These are phyloP conservation scores for Nepenthes gracilis DNA, from an alignment of 148 eudicot genomes.

Conservation along the genomic window DNA sequence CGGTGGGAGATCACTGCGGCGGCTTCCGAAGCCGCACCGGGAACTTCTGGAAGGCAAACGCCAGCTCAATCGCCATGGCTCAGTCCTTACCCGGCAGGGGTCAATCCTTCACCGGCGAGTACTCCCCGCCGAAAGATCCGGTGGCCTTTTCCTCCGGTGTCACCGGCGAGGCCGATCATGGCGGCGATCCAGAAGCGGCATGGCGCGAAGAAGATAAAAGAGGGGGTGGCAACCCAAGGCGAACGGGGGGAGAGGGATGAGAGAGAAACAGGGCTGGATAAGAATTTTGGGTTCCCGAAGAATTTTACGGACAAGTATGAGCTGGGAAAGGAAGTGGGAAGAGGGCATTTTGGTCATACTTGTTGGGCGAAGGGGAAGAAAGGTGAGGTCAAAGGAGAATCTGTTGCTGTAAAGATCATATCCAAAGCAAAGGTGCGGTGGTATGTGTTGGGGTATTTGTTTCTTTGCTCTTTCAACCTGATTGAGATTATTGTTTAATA, in stretches of 20 bases:
- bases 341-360: constrained; percentile 99
- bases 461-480: too few relatives aligned
- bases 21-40: constrained; percentile 7
- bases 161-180: constrained; percentile 98
- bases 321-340: constrained; percentile 83
- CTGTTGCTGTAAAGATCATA: constrained; percentile 87
- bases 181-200: constrained; percentile 56
- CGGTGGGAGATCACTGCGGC: neutral
- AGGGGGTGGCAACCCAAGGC: constrained; percentile 24
- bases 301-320: constrained; percentile 70
- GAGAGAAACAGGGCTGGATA: constrained; percentile 39
- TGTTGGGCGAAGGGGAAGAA: constrained; percentile 83
- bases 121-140: constrained; percentile 43
- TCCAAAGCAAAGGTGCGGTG: constrained; percentile 89
- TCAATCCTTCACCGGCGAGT: constrained; percentile 77
- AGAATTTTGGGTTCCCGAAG: constrained; percentile 70
- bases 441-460: constrained; percentile 13
- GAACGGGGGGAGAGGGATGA: constrained; percentile 7
- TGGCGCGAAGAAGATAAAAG: constrained; percentile 14
- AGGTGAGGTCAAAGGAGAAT: constrained; percentile 63
- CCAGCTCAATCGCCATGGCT: constrained; percentile 15
- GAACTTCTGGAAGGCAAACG: constrained; percentile 12
- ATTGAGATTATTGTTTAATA: too few relatives aligned
- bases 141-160: constrained; percentile 98
- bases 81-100: constrained; percentile 36